Evolutionary conservation across 805 yeast genomes (phyloP).

Genomic region (Debaryomyces prosopidis): DNA sequence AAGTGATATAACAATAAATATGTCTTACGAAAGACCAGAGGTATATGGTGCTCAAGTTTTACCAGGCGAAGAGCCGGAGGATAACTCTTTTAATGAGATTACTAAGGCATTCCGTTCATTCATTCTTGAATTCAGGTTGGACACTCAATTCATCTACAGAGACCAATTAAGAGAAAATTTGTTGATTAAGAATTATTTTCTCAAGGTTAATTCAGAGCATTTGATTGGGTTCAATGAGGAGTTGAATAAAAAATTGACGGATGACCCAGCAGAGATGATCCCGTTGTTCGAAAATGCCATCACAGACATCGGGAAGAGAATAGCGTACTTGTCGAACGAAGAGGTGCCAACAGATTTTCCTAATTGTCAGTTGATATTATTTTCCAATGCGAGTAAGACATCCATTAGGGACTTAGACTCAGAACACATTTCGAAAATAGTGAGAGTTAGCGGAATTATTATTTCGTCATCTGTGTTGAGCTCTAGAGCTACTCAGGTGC

Average conservation of each 20-base stretch:
- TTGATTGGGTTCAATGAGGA: constrained; percentile 87
- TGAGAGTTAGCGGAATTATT: constrained; percentile 88
- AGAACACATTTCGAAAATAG: constrained; percentile 84
- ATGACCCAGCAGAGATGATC: constrained; percentile 85
- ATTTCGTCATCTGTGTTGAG: constrained; percentile 87
- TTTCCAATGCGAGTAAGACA: constrained; percentile 68
- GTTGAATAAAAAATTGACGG: constrained; percentile 76
- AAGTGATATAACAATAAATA: constrained; percentile 15
- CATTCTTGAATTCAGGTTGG: constrained; percentile 80
- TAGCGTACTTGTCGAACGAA: constrained; percentile 54
- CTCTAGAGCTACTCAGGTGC: constrained; percentile 83
- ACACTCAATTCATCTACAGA: constrained; percentile 80
- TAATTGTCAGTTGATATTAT: constrained; percentile 75
- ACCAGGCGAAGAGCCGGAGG: constrained; percentile 76
- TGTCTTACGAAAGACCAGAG: constrained; percentile 78
- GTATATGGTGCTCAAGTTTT: constrained; percentile 76
- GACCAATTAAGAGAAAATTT: constrained; percentile 89
- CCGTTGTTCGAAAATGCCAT: constrained; percentile 83
- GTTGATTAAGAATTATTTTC: constrained; percentile 67
- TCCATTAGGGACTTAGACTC: constrained; percentile 83
- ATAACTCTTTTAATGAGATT: constrained; percentile 66
- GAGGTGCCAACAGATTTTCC: constrained; percentile 64
- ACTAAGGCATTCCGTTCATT: constrained; percentile 78
- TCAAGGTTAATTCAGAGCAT: constrained; percentile 80
- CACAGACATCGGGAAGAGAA: constrained; percentile 81